These are phyloP conservation scores for Allium sativum DNA, from an alignment of 106 monocot species.

Conservation along the genomic window DNA sequence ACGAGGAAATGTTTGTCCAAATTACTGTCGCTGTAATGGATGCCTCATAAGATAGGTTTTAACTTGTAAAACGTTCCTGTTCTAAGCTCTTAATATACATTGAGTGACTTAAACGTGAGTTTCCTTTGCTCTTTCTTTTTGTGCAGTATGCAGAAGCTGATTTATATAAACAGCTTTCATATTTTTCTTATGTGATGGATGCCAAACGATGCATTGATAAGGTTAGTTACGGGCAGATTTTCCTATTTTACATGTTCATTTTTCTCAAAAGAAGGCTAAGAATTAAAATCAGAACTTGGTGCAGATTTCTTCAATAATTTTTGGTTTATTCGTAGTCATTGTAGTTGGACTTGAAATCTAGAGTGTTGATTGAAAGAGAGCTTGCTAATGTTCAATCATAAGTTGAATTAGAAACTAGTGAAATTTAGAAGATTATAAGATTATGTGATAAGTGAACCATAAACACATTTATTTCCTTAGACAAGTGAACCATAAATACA, in stretches of 20 bases:
- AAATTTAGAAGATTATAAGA: no score
- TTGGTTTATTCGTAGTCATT: no score
- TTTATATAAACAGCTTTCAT: constrained; percentile 83
- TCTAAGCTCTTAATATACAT: neutral
- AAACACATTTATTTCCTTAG: no score
- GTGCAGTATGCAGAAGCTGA: constrained; percentile 80
- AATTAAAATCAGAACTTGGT: no score
- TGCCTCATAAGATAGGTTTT: constrained; percentile 66
- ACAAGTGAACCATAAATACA: no score
- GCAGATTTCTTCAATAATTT: no score
- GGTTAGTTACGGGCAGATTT: constrained; percentile 17
- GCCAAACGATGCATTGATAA: constrained; percentile 52
- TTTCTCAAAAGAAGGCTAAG: neutral
- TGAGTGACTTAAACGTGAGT: neutral
- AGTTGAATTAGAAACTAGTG: no score
- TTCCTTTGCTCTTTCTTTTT: neutral
- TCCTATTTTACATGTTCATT: neutral
- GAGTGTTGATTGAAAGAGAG: no score
- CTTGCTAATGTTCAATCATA: no score
- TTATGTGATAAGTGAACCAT: no score
- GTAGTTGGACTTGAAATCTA: no score
- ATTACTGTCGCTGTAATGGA: constrained; percentile 79
- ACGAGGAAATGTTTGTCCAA: constrained; percentile 84
- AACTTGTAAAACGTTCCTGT: neutral
- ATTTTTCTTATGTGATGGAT: constrained; percentile 69